These are phyloP conservation scores for Sphagnum contortum DNA, from an alignment of 225 moss, liverwort and hornwort genomes.

Conservation along the genomic window DNA sequence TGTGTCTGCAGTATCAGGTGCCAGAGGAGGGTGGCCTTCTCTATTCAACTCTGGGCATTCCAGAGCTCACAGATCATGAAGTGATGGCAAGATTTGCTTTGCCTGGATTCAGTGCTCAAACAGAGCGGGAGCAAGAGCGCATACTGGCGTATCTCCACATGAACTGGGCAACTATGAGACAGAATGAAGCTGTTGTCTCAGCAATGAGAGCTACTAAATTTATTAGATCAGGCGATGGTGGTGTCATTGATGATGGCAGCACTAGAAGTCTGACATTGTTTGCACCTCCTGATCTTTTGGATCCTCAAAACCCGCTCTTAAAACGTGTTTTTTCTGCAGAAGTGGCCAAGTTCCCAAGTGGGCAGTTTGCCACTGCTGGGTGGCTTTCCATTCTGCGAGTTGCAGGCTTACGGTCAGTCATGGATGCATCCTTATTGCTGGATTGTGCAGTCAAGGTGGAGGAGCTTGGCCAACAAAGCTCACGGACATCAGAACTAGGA, in stretches of 20 bases:
- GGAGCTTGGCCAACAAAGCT: conserved; percentile 47
- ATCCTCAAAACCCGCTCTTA: conserved; percentile 63
- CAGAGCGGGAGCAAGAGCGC: conserved; percentile 53
- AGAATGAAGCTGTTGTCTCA: conserved; percentile 45
- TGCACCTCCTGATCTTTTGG: conserved; percentile 62
- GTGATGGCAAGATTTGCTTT: conserved; percentile 72
- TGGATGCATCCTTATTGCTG: conserved; percentile 57
- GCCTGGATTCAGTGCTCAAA: conserved; percentile 47
- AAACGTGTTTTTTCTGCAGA: conserved; percentile 70
- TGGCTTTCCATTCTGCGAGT: conserved; percentile 66
- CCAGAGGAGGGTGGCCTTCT: conserved; percentile 54
- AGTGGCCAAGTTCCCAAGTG: conserved; percentile 61
- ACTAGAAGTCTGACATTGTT: conserved; percentile 19
- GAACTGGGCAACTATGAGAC: conserved; percentile 59
- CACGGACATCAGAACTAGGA: conserved; percentile 22
- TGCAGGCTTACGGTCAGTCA: conserved; percentile 62
- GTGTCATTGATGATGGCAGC: conserved; percentile 12
- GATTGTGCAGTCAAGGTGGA: conserved; percentile 84
- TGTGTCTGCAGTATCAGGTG: conserved; percentile 47
- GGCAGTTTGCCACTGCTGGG: conserved; percentile 57
- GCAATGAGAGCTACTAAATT: conserved; percentile 64
- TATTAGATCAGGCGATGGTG: conserved; percentile 29
- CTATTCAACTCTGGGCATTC: conserved; percentile 54
- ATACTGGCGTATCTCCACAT: conserved; percentile 49
- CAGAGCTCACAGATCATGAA: conserved; percentile 69